A percentile compares a stretch with the other conserved stretches of the same genome.
Evolutionary conservation across 1,284 basidiomycete species (phyloP).

Genomic region (Microbotryum lychnidis-dioicae): DNA sequence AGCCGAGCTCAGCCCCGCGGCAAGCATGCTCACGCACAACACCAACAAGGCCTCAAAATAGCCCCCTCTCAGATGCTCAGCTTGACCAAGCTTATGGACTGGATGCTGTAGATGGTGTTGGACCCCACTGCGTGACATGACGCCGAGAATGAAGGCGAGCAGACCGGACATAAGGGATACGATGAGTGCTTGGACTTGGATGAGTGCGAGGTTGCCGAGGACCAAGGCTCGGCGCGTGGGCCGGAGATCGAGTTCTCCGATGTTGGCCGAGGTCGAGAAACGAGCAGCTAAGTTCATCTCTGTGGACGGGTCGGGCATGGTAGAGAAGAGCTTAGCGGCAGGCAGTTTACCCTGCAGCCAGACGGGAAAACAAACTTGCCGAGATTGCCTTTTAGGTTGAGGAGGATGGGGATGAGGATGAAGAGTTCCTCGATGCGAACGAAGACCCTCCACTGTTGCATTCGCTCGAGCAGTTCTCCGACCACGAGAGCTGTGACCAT

Average conservation of each 20-base stretch:
- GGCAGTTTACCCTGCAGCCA: not conserved
- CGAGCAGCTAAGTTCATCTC: constrained; percentile 70
- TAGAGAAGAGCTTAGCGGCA: not conserved
- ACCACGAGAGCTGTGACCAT: constrained; percentile 30
- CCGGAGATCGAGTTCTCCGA: constrained; percentile 77
- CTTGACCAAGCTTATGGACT: constrained; percentile 12
- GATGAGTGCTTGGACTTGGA: constrained; percentile 87
- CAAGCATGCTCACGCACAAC: constrained; percentile 77
- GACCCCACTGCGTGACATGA: constrained; percentile 30
- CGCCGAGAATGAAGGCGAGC: constrained; percentile 52
- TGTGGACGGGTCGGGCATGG: constrained; percentile 41
- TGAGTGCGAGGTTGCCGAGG: constrained; percentile 70
- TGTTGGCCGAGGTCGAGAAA: constrained; percentile 52
- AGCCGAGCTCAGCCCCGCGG: constrained; percentile 69
- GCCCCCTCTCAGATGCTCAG: constrained; percentile 36
- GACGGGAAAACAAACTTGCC: not conserved
- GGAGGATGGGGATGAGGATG: constrained; percentile 87
- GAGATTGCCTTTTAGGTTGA: constrained; percentile 89
- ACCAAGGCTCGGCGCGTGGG: constrained; percentile 59
- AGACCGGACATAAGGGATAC: constrained; percentile 80
- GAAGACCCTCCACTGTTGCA: constrained; percentile 80
- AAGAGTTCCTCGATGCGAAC: constrained; percentile 85
- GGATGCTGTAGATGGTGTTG: constrained; percentile 38
- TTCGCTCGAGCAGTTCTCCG: constrained; percentile 27
- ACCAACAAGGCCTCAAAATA: constrained; percentile 64